Evolutionary conservation across 1,284 basidiomycete genomes (phyloP).

Genomic region (Rhizoctonia solani): DNA sequence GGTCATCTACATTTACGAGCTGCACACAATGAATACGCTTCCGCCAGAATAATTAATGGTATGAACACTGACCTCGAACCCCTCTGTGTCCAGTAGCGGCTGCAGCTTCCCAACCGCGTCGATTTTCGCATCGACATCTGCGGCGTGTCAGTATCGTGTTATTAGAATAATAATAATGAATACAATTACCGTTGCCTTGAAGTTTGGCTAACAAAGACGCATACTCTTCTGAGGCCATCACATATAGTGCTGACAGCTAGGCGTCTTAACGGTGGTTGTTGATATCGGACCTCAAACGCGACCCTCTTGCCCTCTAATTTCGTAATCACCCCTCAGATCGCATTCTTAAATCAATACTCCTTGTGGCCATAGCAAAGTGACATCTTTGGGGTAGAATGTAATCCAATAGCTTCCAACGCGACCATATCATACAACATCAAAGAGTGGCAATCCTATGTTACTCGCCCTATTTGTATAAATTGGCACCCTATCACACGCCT

Average conservation of each 20-base stretch:
- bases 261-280: slow-evolving; percentile 8
- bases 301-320: slow-evolving; percentile 12
- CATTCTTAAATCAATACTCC: not conserved
- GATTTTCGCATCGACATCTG: slow-evolving; percentile 74
- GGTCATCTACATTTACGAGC: slow-evolving; percentile 69
- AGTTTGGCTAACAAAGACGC: slow-evolving; percentile 24
- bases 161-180: not conserved
- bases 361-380: not conserved
- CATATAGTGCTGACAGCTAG: slow-evolving; percentile 13
- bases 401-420: not conserved
- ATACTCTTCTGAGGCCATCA: slow-evolving; percentile 34
- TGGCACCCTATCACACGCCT: no score
- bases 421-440: not conserved
- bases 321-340: slow-evolving; percentile 28
- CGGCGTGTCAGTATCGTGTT: not conserved
- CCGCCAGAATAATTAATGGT: not conserved
- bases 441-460: no score
- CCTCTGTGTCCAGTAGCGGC: slow-evolving; percentile 66
- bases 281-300: slow-evolving; percentile 12
- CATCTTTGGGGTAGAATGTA: not conserved
- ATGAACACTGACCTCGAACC: slow-evolving; percentile 56
- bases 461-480: no score
- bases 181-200: slow-evolving; percentile 28
- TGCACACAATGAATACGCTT: slow-evolving; percentile 43
- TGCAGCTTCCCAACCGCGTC: slow-evolving; percentile 78